A percentile compares a stretch with the other conserved stretches of the same genome.
These are phyloP conservation scores for Corchorus olitorius DNA, from an alignment of 345 rosid species.

Conservation along the genomic window DNA sequence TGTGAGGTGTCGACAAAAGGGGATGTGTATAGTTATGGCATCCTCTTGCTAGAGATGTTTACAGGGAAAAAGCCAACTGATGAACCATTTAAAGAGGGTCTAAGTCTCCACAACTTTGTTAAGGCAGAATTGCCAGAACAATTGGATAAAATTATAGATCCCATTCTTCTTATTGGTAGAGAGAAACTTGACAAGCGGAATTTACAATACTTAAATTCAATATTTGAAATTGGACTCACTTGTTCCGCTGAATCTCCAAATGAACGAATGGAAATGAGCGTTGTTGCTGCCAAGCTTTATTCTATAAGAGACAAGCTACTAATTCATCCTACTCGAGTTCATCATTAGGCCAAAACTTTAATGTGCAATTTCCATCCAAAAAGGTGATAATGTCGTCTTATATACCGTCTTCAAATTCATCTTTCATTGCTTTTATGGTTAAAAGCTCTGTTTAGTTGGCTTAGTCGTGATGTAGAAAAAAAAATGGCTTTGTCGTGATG, in stretches of 20 bases:
- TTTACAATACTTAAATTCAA: too few species aligned
- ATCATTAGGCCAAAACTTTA: too few species aligned
- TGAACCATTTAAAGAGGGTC: constrained; percentile 23
- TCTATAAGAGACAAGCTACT: not conserved
- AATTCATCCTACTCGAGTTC: not conserved
- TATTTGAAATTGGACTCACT: too few species aligned
- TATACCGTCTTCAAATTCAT: too few species aligned
- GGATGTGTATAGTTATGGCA: constrained; percentile 32
- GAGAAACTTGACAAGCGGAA: too few species aligned
- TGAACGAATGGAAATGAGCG: constrained; percentile 5
- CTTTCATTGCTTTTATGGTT: too few species aligned
- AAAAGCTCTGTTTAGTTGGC: too few species aligned
- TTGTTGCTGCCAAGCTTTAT: not conserved
- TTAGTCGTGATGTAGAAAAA: too few species aligned
- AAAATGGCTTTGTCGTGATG: too few species aligned
- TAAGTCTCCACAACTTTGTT: constrained; percentile 25
- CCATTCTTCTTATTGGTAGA: not conserved
- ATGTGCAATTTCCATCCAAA: too few species aligned
- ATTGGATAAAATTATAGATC: constrained; percentile 19
- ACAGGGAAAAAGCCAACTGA: constrained; percentile 21
- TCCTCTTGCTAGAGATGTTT: too few species aligned
- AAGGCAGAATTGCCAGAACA: constrained; percentile 21
- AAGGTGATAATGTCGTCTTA: too few species aligned
- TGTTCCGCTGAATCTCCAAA: not conserved
- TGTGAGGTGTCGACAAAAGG: constrained; percentile 17